Evolutionary conservation across 2,329 filamentous ascomycete genomes (phyloP).

Genomic region (Fusarium sp.): DNA sequence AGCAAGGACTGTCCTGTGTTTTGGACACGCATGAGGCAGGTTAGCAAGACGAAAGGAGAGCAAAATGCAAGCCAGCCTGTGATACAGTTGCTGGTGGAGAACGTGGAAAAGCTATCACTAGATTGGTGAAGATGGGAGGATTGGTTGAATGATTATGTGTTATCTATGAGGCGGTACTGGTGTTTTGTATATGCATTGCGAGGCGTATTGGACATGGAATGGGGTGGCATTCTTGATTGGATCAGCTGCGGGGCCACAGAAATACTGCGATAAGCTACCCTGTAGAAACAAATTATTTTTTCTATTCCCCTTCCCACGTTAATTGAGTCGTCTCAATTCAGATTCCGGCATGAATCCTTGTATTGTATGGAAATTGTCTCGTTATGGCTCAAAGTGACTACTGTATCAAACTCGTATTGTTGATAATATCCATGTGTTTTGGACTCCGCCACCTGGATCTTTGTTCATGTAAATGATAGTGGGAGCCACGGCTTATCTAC

Average conservation of each 20-base stretch:
- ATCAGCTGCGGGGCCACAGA: too few species aligned
- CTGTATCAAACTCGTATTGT: too few species aligned
- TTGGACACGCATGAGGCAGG: constrained; percentile 80
- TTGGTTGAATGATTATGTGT: constrained; percentile 1
- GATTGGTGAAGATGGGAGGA: constrained; percentile 53
- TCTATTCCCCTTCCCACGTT: not conserved
- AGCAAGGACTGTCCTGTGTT: constrained; percentile 95
- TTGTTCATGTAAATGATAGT: too few species aligned
- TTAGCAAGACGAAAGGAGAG: constrained; percentile 61
- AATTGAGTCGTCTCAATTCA: too few species aligned
- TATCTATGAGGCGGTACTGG: constrained; percentile 3
- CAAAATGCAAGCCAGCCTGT: constrained; percentile 53
- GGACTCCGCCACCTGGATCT: too few species aligned
- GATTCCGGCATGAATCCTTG: too few species aligned
- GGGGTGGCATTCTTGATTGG: not conserved
- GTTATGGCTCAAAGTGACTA: too few species aligned
- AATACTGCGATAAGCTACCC: not conserved
- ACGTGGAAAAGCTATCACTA: constrained; percentile 48
- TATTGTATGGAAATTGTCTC: too few species aligned
- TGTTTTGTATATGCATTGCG: constrained; percentile 18
- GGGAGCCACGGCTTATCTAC: too few species aligned
- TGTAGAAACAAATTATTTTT: not conserved
- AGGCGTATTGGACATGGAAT: constrained; percentile 8
- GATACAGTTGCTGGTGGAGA: constrained; percentile 52
- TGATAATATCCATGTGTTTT: too few species aligned